Percentiles rank a stretch among this genome's conserved stretches.
Evolutionary conservation across 345 rosid genomes (phyloP).

Genomic region (Citrus maxima): DNA sequence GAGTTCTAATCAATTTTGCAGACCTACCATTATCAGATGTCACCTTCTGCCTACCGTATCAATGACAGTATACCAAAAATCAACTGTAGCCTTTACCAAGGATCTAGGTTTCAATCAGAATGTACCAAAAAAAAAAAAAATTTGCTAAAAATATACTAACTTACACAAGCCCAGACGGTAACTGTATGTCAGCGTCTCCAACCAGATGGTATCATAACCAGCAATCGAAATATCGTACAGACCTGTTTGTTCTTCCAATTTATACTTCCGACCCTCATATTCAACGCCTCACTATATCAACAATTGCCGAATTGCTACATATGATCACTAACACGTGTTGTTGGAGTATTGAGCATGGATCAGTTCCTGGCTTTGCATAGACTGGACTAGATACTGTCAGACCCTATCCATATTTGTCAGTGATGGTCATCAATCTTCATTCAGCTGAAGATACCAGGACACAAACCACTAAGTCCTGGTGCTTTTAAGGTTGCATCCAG

Average conservation of each 20-base stretch:
- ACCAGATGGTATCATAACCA: background rate
- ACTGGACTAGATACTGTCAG: background rate
- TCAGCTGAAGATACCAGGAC: background rate
- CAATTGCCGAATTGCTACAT: constrained; percentile 18
- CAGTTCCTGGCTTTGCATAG: background rate
- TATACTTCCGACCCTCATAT: background rate
- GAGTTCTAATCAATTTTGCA: too few relatives aligned
- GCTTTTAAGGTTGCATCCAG: background rate
- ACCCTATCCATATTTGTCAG: background rate
- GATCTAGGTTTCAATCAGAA: background rate
- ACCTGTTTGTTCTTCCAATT: constrained; percentile 1
- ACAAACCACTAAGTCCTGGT: background rate
- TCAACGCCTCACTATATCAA: constrained; percentile 20
- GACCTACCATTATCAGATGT: background rate
- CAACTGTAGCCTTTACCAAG: background rate
- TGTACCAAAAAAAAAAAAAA: background rate
- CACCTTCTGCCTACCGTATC: background rate
- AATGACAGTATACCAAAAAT: background rate
- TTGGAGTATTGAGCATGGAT: background rate
- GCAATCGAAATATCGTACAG: background rate
- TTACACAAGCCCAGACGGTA: background rate
- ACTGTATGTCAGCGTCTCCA: background rate
- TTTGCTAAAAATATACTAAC: background rate
- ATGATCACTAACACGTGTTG: background rate
- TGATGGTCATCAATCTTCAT: background rate